Conservation (phyloP, 148 eudicot genomes). For the Euryodendron excelsum region DNA sequence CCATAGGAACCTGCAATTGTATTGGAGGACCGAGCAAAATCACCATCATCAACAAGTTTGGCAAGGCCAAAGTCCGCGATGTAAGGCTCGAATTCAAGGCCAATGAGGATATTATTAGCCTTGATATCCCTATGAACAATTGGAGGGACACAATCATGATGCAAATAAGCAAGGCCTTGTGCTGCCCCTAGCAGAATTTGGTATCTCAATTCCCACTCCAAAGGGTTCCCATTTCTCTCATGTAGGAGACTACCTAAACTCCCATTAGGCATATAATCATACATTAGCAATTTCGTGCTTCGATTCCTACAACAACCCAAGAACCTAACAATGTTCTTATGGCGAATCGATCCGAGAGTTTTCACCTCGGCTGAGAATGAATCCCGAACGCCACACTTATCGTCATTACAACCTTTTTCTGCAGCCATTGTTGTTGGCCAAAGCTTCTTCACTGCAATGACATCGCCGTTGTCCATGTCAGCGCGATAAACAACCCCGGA, state of each 20-base stretch:
- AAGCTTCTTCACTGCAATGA: constrained; percentile 82
- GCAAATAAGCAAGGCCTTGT: constrained; percentile 82
- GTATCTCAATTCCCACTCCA: constrained; percentile 89
- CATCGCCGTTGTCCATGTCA: constrained; percentile 57
- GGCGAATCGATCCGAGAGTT: constrained; percentile 79
- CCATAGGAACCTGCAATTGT: constrained; percentile 92
- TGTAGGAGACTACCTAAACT: constrained; percentile 83
- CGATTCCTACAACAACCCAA: constrained; percentile 87
- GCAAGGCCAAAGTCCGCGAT: constrained; percentile 93
- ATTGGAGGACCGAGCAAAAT: constrained; percentile 23
- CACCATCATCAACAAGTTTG: constrained; percentile 69
- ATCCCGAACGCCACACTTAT: constrained; percentile 59
- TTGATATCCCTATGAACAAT: constrained; percentile 87
- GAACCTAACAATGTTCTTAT: constrained; percentile 80
- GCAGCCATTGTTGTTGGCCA: constrained; percentile 55
- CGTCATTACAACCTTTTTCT: constrained; percentile 20
- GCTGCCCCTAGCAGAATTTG: constrained; percentile 68
- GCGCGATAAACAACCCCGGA: constrained; percentile 88
- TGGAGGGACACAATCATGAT: constrained; percentile 88
- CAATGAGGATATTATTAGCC: constrained; percentile 88
- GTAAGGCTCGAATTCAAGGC: constrained; percentile 85
- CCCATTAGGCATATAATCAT: constrained; percentile 93
- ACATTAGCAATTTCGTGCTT: constrained; percentile 77
- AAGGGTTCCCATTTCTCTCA: constrained; percentile 61
- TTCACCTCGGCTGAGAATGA: constrained; percentile 86